phyloP scores from a whole-genome alignment of 1,139 yeast genomes.

The Geotrichum citri-aurantii region DNA sequence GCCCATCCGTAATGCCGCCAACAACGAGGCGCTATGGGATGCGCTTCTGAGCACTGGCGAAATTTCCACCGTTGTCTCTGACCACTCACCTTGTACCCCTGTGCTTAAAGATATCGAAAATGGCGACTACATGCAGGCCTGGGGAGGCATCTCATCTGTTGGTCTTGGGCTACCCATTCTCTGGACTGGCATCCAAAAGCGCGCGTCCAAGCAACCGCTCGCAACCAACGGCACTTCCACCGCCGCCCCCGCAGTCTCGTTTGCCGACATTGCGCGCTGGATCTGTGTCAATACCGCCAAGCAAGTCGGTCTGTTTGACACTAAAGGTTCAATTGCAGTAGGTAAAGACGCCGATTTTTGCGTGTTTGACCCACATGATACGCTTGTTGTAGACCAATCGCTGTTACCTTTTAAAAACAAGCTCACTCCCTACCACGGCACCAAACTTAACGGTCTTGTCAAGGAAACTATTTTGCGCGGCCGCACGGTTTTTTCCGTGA shows the following conservation, averaged over 20 bases:
- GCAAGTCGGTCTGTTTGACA: constrained; percentile 69
- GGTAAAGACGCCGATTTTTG: constrained; percentile 87
- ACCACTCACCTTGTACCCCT: constrained; percentile 93
- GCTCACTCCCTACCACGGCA: constrained; percentile 77
- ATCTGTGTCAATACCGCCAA: constrained; percentile 75
- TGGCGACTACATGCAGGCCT: constrained; percentile 85
- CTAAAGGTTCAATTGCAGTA: constrained; percentile 61
- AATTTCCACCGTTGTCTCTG: constrained; percentile 81
- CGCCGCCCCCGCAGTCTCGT: constrained; percentile 14
- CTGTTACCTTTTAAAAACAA: constrained; percentile 73
- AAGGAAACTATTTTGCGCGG: constrained; percentile 76
- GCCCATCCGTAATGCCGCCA: constrained; percentile 71
- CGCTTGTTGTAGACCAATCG: constrained; percentile 53
- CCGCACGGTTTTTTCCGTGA: constrained; percentile 51
- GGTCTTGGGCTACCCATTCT: constrained; percentile 81
- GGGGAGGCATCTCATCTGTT: constrained; percentile 96
- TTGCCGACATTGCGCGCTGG: constrained; percentile 68
- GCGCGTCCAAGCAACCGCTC: neutral
- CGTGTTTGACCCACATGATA: constrained; percentile 60
- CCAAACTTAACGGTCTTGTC: constrained; percentile 61
- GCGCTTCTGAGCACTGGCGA: constrained; percentile 55
- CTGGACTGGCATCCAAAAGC: constrained; percentile 57
- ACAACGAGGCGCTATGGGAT: constrained; percentile 67
- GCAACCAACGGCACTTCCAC: constrained; percentile 35
- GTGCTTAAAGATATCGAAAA: constrained; percentile 70